Conservation (phyloP, 2,329 filamentous ascomycete species). For the Fusarium tricinctum region DNA sequence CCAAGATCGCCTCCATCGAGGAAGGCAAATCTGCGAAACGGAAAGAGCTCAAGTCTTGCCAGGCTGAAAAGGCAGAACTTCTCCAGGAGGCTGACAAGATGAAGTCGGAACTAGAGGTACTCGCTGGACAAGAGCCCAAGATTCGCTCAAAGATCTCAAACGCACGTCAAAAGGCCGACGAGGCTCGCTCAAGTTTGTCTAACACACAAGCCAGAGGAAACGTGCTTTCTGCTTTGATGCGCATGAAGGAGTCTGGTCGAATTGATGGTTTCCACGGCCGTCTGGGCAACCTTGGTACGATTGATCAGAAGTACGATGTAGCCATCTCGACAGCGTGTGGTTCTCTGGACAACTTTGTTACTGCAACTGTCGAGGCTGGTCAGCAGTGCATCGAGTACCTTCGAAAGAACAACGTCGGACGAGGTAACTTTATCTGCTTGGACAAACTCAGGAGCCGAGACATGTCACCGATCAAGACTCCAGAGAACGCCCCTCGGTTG, state of each 20-base stretch:
- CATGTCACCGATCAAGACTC: slow-evolving; percentile 84
- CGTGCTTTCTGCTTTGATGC: slow-evolving; percentile 91
- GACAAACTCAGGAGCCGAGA: slow-evolving; percentile 87
- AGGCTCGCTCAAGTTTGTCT: slow-evolving; percentile 90
- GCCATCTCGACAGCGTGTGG: slow-evolving; percentile 98
- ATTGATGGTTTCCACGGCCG: slow-evolving; percentile 98
- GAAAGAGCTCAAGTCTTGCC: slow-evolving; percentile 80
- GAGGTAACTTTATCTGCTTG: slow-evolving; percentile 96
- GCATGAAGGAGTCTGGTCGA: slow-evolving; percentile 93
- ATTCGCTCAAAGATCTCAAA: slow-evolving; percentile 88
- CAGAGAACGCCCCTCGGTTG: slow-evolving; percentile 90
- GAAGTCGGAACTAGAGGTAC: slow-evolving; percentile 78
- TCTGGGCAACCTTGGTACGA: slow-evolving; percentile 92
- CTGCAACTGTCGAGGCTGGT: slow-evolving; percentile 93
- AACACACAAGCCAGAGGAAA: slow-evolving; percentile 94
- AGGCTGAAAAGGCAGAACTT: slow-evolving; percentile 77
- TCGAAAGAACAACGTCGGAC: slow-evolving; percentile 95
- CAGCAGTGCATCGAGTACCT: slow-evolving; percentile 99
- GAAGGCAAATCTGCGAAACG: slow-evolving; percentile 79
- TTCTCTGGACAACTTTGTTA: slow-evolving; percentile 94
- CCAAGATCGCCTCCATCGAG: slow-evolving; percentile 81
- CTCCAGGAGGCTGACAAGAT: slow-evolving; percentile 81
- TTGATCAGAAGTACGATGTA: slow-evolving; percentile 94
- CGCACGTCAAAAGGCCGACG: slow-evolving; percentile 93
- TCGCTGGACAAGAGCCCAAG: slow-evolving; percentile 83